A percentile compares a stretch with the other conserved stretches of the same genome.
These are phyloP conservation scores for Neurospora sp. DNA, from an alignment of 495 filamentous ascomycete species.

Conservation along the genomic window DNA sequence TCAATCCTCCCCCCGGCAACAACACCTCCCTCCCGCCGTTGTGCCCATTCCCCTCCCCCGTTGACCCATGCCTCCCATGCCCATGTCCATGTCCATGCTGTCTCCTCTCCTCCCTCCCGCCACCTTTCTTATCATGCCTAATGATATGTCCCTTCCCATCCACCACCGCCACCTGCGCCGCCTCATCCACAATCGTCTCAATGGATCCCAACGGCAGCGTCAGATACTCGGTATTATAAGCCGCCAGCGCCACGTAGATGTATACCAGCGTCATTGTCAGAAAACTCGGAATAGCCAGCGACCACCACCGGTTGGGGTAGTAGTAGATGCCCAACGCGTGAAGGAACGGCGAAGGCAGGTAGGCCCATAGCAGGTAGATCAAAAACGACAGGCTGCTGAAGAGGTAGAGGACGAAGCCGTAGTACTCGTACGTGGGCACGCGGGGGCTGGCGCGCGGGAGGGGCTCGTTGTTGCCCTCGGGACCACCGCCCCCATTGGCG, in stretches of 20 bases:
- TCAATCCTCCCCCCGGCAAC: conserved; percentile 28
- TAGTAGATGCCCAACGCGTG: conserved; percentile 92
- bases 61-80: conserved; percentile 15
- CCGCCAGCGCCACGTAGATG: conserved; percentile 87
- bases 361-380: conserved; percentile 90
- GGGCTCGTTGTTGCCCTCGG: conserved; percentile 39
- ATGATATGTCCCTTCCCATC: conserved; percentile 56
- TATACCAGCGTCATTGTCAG: conserved; percentile 82
- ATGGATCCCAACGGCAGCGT: conserved; percentile 71
- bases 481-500: conserved; percentile 28
- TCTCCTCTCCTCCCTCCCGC: conserved; percentile 30
- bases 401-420: conserved; percentile 93
- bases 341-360: conserved; percentile 81
- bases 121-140: conserved; percentile 26
- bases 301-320: conserved; percentile 97
- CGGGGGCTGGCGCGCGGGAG: conserved; percentile 83
- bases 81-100: conserved; percentile 20
- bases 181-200: conserved; percentile 89
- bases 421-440: conserved; percentile 97
- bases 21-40: conserved; percentile 5
- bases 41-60: background rate
- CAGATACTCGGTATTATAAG: conserved; percentile 81
- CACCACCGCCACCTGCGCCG: conserved; percentile 73
- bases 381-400: conserved; percentile 70
- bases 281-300: conserved; percentile 79